Base-by-base conservation (phyloP, 192 early-diverging fungal species). In the Dimargaris cristalligena region DNA sequence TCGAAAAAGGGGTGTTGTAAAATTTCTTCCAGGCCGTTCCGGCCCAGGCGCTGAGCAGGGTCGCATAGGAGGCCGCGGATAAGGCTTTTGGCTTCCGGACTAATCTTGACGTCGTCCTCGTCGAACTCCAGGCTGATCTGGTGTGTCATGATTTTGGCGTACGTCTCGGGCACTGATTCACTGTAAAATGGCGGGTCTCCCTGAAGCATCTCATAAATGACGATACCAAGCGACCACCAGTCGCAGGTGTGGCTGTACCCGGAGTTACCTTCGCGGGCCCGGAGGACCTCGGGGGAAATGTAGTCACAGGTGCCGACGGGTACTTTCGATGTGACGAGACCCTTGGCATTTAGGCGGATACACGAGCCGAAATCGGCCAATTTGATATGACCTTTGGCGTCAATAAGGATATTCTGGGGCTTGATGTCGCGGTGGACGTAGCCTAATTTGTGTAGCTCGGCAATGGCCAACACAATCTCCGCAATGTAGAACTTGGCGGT, bases 281-380 rank as follows among this genome's bases (percentile, higher is more conserved):
- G 71, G 31, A 98, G 74, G 54, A 98, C 95, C 71, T 98, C 95
- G 44, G 95, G 95, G 6, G 95, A 93, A 93, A 98, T 98, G 62
- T 95, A 98, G 68, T 98, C 95, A 16, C 93, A 93, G 29, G 95
- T 98, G 33, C 95, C 95, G 65, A 93, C 97, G 74, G 96, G 97
- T 3, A 92, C 97, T 49, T 84, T 88, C 3, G 95, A 96, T 0
- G 84, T 89, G 89, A 97, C 96, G 63, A 90, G 87, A 62, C 84
- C 94, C 77, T 99, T 99, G n/a, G n/a, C n/a, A n/a, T n/a, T n/a
- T n/a, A n/a, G n/a, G n/a, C n/a, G n/a, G n/a, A n/a, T n/a, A 73
- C 95, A 99, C 47, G 97, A 76, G 33, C 96, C 96, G 69, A 94
- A 99, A 74, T 99, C 96, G 23, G 92, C 92, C 49, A 99, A 85